These are phyloP conservation scores for Chytriomyces confervae DNA, from an alignment of 192 early-diverging fungal genomes.

Conservation along the genomic window DNA sequence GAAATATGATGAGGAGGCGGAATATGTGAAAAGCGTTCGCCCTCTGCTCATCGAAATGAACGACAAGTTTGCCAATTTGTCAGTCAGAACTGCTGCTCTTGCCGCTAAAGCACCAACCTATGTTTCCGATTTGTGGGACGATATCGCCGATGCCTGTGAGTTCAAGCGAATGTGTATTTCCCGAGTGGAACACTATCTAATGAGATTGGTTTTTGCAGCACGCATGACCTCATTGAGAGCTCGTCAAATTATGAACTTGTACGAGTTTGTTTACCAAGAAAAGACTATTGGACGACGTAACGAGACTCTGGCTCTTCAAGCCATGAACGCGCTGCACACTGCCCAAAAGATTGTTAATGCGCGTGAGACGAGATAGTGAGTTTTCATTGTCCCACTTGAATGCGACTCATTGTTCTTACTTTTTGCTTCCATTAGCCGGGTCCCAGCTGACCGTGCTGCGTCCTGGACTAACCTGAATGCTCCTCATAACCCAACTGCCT, in stretches of 20 bases:
- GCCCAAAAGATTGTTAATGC: conserved; percentile 20
- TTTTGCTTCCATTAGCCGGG: conserved; percentile 21
- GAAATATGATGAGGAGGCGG: not conserved
- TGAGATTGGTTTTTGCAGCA: not conserved
- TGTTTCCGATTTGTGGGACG: conserved; percentile 33
- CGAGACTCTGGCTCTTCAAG: not conserved
- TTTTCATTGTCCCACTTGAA: not conserved
- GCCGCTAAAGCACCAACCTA: conserved; percentile 21
- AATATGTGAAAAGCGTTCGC: conserved; percentile 10
- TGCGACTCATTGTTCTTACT: not conserved
- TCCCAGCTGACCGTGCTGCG: conserved; percentile 22
- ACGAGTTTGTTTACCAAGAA: conserved; percentile 28
- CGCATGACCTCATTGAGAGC: conserved; percentile 38
- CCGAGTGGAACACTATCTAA: not conserved
- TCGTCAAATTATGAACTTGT: conserved; percentile 21
- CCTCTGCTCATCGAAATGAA: conserved; percentile 33
- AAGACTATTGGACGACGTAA: conserved; percentile 6
- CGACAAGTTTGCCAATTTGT: conserved; percentile 11
- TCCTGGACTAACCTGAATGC: conserved; percentile 31
- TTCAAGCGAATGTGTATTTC: not conserved
- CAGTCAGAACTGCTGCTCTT: conserved; percentile 13
- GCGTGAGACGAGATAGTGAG: conserved; percentile 26
- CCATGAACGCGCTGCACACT: conserved; percentile 9
- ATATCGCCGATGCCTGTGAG: conserved; percentile 20
- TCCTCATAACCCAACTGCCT: conserved; percentile 28